phyloP scores from a whole-genome alignment of 2,329 filamentous ascomycete species.

The Alternaria longipes region DNA sequence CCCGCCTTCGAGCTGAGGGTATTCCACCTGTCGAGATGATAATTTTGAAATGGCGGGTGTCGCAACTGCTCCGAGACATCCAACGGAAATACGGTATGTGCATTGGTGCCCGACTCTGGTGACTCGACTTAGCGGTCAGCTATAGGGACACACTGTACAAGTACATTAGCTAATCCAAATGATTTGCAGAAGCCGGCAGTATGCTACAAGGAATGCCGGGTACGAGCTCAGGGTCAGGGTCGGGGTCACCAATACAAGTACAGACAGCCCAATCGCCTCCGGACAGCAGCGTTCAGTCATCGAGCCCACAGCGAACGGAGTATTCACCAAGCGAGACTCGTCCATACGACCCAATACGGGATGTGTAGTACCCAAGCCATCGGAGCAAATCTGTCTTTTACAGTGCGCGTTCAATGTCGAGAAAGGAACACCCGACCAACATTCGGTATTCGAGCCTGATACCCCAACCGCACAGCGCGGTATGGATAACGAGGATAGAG shows the following conservation, averaged over 20 bases:
- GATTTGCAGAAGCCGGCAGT: constrained; percentile 48
- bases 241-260: constrained; percentile 40
- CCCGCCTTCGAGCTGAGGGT: constrained; percentile 45
- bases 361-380: constrained; percentile 38
- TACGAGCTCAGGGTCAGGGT: constrained; percentile 29
- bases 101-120: constrained; percentile 28
- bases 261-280: constrained; percentile 38
- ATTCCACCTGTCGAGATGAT: constrained; percentile 51
- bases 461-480: constrained; percentile 25
- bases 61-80: constrained; percentile 48
- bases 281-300: constrained; percentile 40
- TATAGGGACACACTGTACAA: constrained; percentile 30
- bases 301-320: constrained; percentile 44
- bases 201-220: constrained; percentile 46
- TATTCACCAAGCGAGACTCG: constrained; percentile 47
- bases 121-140: constrained; percentile 26
- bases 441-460: constrained; percentile 29
- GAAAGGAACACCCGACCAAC: constrained; percentile 22
- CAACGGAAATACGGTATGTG: constrained; percentile 51
- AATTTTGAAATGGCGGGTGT: constrained; percentile 50
- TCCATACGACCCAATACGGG: constrained; percentile 49
- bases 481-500: constrained; percentile 14
- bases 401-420: constrained; percentile 24
- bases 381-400: constrained; percentile 32
- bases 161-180: constrained; percentile 42